Conservation (phyloP, 257 asterid genomes). For the Sherardia arvensis region DNA sequence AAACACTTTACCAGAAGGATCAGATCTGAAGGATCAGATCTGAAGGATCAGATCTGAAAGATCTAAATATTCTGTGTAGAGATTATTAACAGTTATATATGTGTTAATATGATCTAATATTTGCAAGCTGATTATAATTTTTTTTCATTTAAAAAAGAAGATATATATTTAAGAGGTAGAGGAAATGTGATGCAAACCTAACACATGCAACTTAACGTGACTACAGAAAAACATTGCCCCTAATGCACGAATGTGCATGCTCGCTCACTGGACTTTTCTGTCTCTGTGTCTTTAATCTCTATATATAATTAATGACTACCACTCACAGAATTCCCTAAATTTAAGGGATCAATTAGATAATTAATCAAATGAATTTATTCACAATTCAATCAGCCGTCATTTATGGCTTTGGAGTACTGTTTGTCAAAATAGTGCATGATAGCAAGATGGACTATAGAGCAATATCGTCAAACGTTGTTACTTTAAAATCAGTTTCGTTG, state of each 20-base stretch:
- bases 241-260: constrained; percentile 13
- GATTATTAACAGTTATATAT: too few relatives aligned
- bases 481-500: too few relatives aligned
- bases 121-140: too few relatives aligned
- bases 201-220: constrained; percentile 25
- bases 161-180: constrained; percentile 5
- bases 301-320: neutral
- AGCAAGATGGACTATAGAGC: neutral
- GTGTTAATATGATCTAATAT: too few relatives aligned
- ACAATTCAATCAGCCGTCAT: neutral
- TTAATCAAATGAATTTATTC: neutral
- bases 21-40: too few relatives aligned
- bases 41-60: too few relatives aligned
- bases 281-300: neutral
- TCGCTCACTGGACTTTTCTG: constrained; percentile 3
- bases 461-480: too few relatives aligned
- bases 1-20: too few relatives aligned
- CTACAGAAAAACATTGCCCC: constrained; percentile 18
- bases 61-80: too few relatives aligned
- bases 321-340: neutral
- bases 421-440: neutral
- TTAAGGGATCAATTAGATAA: neutral
- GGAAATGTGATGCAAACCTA: constrained; percentile 37
- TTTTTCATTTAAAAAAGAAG: too few relatives aligned
- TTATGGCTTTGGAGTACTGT: neutral